phyloP scores from a whole-genome alignment of 2,329 filamentous ascomycete species.

The Aspergillus arachidicola region DNA sequence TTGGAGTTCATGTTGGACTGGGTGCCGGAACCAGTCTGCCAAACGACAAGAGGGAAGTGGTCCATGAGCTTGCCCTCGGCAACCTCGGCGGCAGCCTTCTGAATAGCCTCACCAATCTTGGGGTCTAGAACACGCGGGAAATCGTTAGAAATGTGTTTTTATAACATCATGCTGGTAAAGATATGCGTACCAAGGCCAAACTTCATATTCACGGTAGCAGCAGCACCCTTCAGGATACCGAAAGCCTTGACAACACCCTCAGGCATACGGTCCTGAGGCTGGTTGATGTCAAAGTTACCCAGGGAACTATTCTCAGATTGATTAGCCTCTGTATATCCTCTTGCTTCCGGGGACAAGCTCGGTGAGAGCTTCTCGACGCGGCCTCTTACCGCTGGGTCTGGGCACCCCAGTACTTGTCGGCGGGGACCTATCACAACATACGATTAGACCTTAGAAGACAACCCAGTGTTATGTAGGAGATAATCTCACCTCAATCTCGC shows the following conservation, averaged over 20 bases:
- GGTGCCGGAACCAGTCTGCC: slow-evolving; percentile 98
- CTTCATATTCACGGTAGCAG: slow-evolving; percentile 92
- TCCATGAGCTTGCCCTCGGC: slow-evolving; percentile 90
- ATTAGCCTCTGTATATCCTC: slow-evolving; percentile 23
- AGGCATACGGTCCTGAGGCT: slow-evolving; percentile 98
- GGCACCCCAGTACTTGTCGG: slow-evolving; percentile 97
- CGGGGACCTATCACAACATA: slow-evolving; percentile 60
- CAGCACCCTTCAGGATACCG: slow-evolving; percentile 95
- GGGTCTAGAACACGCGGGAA: slow-evolving; percentile 65
- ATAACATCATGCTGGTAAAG: not conserved
- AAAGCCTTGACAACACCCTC: slow-evolving; percentile 89
- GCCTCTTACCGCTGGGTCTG: slow-evolving; percentile 77
- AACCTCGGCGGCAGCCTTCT: slow-evolving; percentile 91
- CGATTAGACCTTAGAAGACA: slow-evolving; percentile 17
- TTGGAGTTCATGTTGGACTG: slow-evolving; percentile 99
- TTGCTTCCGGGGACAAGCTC: not conserved
- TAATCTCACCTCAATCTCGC: slow-evolving; percentile 73
- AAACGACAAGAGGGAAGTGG: slow-evolving; percentile 98
- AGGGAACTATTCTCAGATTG: slow-evolving; percentile 61
- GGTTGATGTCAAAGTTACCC: slow-evolving; percentile 98
- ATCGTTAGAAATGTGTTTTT: slow-evolving; percentile 3
- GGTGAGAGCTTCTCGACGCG: not conserved
- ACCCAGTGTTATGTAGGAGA: not conserved
- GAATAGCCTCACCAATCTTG: slow-evolving; percentile 87
- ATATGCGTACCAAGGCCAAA: slow-evolving; percentile 70